A percentile compares a stretch with the other conserved stretches of the same genome.
Evolutionary conservation across 164 flowering plant species (phyloP).

Genomic region (Warburgia ugandensis): DNA sequence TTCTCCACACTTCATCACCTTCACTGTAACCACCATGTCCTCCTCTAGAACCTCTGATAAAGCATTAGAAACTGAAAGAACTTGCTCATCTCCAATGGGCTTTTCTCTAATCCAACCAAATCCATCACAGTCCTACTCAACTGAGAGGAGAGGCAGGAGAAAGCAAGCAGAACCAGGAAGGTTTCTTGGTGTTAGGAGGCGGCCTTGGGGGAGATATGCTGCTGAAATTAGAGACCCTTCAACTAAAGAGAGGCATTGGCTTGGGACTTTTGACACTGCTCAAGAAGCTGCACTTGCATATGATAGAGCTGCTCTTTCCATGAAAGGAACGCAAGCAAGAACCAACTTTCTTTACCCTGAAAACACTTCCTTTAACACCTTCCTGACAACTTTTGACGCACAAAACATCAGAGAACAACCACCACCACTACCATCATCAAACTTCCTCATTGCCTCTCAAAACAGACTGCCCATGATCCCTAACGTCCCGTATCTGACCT

Average conservation of each 20-base stretch:
- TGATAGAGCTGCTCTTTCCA: constrained; percentile 93
- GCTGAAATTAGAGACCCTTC: constrained; percentile 93
- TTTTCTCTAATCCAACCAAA: constrained; percentile 51
- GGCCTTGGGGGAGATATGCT: constrained; percentile 97
- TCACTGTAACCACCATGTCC: constrained; percentile 24
- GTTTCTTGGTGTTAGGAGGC: constrained; percentile 79
- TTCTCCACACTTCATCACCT: constrained; percentile 4
- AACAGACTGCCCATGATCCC: constrained; percentile 15
- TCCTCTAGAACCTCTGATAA: constrained; percentile 31
- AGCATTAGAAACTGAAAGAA: constrained; percentile 20
- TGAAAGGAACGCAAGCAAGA: constrained; percentile 90
- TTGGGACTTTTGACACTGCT: constrained; percentile 95
- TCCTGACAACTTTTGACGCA: constrained; percentile 36
- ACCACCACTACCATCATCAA: constrained; percentile 11
- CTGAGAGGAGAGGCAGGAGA: constrained; percentile 39
- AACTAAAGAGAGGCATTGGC: constrained; percentile 95
- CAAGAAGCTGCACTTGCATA: constrained; percentile 97
- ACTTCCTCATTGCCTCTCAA: constrained; percentile 11
- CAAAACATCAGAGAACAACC: constrained; percentile 30
- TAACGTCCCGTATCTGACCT: constrained; percentile 8
- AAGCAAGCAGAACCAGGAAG: constrained; percentile 83
- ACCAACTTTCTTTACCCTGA: constrained; percentile 83
- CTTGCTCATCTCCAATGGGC: constrained; percentile 22
- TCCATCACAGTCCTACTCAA: constrained; percentile 6
- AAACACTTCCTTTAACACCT: constrained; percentile 35